Conservation (phyloP, 345 rosid genomes). For the Populus davidiana region DNA sequence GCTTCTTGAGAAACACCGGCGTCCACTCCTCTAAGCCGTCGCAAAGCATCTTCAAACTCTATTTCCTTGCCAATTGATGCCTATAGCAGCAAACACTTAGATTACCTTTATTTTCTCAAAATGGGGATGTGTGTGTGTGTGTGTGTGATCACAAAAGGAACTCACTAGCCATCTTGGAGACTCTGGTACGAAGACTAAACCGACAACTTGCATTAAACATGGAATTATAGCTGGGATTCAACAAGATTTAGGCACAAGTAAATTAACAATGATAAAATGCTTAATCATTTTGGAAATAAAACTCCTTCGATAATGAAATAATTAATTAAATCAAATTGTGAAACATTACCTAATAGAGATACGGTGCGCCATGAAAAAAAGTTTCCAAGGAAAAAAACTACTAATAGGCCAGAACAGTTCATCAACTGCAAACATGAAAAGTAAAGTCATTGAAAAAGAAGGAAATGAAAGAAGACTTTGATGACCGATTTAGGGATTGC, state of each 20-base stretch:
- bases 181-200: constrained; percentile 31
- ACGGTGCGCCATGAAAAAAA: constrained; percentile 24
- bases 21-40: constrained; percentile 41
- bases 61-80: constrained; percentile 33
- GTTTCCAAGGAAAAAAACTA: constrained; percentile 17
- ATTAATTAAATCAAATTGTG: not conserved
- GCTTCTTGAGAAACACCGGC: constrained; percentile 48
- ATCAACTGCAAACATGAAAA: constrained; percentile 6
- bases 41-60: constrained; percentile 46
- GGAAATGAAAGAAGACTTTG: too few relatives aligned
- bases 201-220: constrained; percentile 19
- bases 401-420: constrained; percentile 9
- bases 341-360: constrained; percentile 20
- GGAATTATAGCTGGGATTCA: constrained; percentile 20
- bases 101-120: too few relatives aligned
- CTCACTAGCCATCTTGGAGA: constrained; percentile 44
- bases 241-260: not conserved
- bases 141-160: not conserved
- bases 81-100: not conserved
- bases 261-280: not conserved
- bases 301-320: too few relatives aligned
- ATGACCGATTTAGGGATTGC: too few relatives aligned
- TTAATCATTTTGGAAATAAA: not conserved
- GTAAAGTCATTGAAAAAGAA: too few relatives aligned
- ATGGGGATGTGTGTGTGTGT: too few relatives aligned